These are phyloP conservation scores for Eremothecium gossypii DNA, from an alignment of 1,139 yeast genomes.

Conservation along the genomic window DNA sequence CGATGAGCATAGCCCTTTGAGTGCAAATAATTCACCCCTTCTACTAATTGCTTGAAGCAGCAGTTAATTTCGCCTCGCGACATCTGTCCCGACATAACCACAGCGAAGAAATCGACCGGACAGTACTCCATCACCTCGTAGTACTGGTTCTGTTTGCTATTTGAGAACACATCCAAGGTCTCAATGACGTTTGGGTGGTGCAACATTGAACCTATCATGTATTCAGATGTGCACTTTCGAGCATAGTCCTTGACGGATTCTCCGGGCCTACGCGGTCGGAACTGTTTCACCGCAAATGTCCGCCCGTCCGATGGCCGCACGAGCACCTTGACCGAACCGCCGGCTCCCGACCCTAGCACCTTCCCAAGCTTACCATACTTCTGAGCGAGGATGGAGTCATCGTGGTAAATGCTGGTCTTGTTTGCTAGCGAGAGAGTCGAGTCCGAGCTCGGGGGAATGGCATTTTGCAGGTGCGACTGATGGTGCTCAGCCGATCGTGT, in stretches of 20 bases:
- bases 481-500: slow-evolving; percentile 15
- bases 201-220: slow-evolving; percentile 91
- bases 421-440: slow-evolving; percentile 29
- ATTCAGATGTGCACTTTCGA: slow-evolving; percentile 93
- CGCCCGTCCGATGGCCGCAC: slow-evolving; percentile 72
- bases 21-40: slow-evolving; percentile 81
- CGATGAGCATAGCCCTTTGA: slow-evolving; percentile 89
- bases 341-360: slow-evolving; percentile 93
- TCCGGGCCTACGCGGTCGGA: slow-evolving; percentile 73
- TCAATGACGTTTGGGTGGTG: slow-evolving; percentile 92
- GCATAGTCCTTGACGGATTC: slow-evolving; percentile 87
- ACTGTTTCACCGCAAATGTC: slow-evolving; percentile 94
- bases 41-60: slow-evolving; percentile 76
- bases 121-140: slow-evolving; percentile 98
- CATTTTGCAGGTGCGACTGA: slow-evolving; percentile 28
- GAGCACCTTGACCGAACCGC: slow-evolving; percentile 87
- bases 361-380: slow-evolving; percentile 88
- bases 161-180: slow-evolving; percentile 68
- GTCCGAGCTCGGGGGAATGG: slow-evolving; percentile 31
- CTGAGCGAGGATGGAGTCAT: slow-evolving; percentile 60
- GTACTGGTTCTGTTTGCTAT: slow-evolving; percentile 72
- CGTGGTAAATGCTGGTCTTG: slow-evolving; percentile 36
- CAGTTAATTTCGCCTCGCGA: slow-evolving; percentile 75
- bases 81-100: slow-evolving; percentile 96
- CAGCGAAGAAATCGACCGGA: slow-evolving; percentile 91